Base-by-base conservation (phyloP, 306 rosid species). In the Vigna nakashimae region DNA sequence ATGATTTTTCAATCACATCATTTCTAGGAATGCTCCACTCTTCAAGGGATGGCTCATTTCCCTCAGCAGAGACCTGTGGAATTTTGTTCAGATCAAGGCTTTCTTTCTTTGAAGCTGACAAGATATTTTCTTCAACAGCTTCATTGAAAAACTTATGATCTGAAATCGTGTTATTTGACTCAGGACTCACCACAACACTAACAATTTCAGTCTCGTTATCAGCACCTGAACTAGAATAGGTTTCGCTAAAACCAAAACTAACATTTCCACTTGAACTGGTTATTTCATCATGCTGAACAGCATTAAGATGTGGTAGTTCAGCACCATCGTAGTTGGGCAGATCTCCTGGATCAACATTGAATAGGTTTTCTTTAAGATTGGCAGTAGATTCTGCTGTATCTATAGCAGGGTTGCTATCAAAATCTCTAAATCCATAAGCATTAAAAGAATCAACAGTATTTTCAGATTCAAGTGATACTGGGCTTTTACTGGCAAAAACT, bases 341-440 rank as follows among this genome's bases (percentile, higher is more conserved):
- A 80, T 68, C 78, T 71, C 74, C 85, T 73, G 82, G 76, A 84
- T 83, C 87, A 53, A 79, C 85, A 82, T 62, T 77, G 45, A 76
- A 74, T 22, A 58, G 83, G 69, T 73, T 88, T 73, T 82, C 92
- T 73, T 76, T 74, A 69, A 78, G 81, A 80, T 86, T 85, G 74
- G 84, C 20, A 71, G 83, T 78, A 75, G 82, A 77, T 62, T 86
- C 92, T 76, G 60, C 87, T 76, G 79, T 36, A 83, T 84, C 90
- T 64, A 76, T 60, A 79, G 60, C 24, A 64, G 62, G 73, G 73
- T 67, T 73, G 73, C 84, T 43, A 70, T 89, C 90, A 71, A 84
- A 81, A 81, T 84, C 88, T 79, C 85, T 82, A 82, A 66, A 58
- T 70, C 86, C 90, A 83, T 84, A 69, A 81, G 78, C 84, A 82